Conservation (phyloP, 2,329 filamentous ascomycete species). For the Pezizomycotina sp. region DNA sequence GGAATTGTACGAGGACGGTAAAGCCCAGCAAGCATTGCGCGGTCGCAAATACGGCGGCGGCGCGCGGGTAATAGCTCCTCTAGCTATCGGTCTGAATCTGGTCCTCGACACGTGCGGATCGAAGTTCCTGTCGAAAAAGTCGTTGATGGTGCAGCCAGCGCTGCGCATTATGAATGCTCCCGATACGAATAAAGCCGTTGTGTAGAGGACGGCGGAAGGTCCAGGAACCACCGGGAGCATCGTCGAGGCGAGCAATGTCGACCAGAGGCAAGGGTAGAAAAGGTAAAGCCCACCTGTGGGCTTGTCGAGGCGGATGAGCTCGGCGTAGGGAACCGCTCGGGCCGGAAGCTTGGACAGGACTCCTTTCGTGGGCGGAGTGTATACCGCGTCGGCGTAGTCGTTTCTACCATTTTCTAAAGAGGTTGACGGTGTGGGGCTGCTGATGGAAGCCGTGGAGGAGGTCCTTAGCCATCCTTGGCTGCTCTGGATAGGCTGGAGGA, state of each 20-base stretch:
- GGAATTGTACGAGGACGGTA: slow-evolving; percentile 59
- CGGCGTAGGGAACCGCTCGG: slow-evolving; percentile 62
- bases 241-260: slow-evolving; percentile 62
- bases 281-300: slow-evolving; percentile 71
- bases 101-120: slow-evolving; percentile 66
- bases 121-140: slow-evolving; percentile 76
- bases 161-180: slow-evolving; percentile 75
- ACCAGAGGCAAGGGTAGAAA: slow-evolving; percentile 72
- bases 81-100: slow-evolving; percentile 61
- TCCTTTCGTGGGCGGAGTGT: slow-evolving; percentile 54
- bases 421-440: no score
- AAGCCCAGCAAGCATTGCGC: slow-evolving; percentile 57
- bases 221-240: slow-evolving; percentile 47
- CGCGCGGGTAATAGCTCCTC: slow-evolving; percentile 56
- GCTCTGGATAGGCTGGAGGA: no score
- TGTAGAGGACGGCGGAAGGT: slow-evolving; percentile 45
- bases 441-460: no score
- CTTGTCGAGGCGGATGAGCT: slow-evolving; percentile 66
- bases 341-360: slow-evolving; percentile 52
- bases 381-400: no score
- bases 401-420: no score
- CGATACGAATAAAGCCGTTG: slow-evolving; percentile 48
- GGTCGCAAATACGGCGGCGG: slow-evolving; percentile 55
- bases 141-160: slow-evolving; percentile 76
- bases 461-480: no score